Evolutionary conservation across 805 yeast species (phyloP), one percentile per base, ranked within the genome.

Genomic region (Komagataella pseudopastoris): DNA sequence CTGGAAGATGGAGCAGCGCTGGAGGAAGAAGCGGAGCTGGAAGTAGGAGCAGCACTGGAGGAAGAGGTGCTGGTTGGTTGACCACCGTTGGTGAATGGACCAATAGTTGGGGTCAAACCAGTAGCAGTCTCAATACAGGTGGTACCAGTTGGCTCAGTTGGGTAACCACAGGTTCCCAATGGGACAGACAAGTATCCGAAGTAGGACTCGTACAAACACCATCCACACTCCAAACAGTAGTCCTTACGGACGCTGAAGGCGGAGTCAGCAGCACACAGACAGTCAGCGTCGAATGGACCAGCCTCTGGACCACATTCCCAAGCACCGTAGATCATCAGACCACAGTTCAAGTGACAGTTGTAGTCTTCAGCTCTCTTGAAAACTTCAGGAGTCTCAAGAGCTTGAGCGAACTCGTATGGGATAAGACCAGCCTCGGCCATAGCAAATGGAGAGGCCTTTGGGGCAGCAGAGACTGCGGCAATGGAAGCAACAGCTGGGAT

Each of bases 121-220:
- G 39, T 30, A 8, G 39, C 39, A 14, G 39, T 30, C 39, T 30
- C 39, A 30, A 30, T 30, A 51, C 55, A 53, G 3, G 51, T 46
- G 10, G 67, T 64, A 59, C 69, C 71, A 43, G 71, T 68, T 61
- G 71, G 71, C 52, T 59, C 63, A n/a, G 71, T 67, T n/a, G 60
- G 50, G 18, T 60, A 54, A 44, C 49, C 22, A 58, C 72, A 68
- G 14, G 59, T 66, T 12, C 56, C 62, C 45, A 68, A 56, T 20
- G 71, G 64, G 10, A 53, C 44, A 22, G 62, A 53, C 51, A 68
- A 61, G 58, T 56, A 68, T 1, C 53, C 49, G 45, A 69, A 66
- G 56, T 68, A 68, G 56, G 67, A 64, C 47, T 53, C 53, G 71
- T 71, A 68, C 54, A 68, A 55, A 52, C 70, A 66, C 70, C 72